Evolutionary conservation across 208 protist species (phyloP), one percentile per base, ranked within the genome.

Genomic region (Wallacemonas sp.): DNA sequence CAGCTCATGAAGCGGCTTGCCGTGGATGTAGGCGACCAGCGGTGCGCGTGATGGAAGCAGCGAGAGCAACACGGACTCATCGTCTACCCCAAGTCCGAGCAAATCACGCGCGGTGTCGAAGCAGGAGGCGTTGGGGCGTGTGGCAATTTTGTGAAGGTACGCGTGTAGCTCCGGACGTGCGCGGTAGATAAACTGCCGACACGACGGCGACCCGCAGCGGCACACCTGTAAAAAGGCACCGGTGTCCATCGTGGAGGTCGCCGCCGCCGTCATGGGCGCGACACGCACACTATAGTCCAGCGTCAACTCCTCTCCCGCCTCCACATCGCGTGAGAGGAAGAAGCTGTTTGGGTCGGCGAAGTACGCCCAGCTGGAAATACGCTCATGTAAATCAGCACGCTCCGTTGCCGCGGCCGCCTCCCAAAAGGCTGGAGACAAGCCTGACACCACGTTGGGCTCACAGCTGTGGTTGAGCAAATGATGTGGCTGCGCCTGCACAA

Each of bases 381-480:
- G 77, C 53, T 77, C 73, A 0, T 45, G 12, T 36, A 83, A 39
- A 2, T 49, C 19, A 22, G 47, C 54, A 2, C 24, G 59, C 9
- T 15, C 63, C 14, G 66, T 72, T 0, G 66, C 62, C 14, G 21
- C 28, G 1, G 80, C 82, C 12, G 80, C 73, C 0, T 51, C 63
- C 86, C 83, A 93, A 45, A 87, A 88, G 26, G 65, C 49, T n/a
- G 31, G 74, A 12, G 86, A 93, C 27, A 93, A 76, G 12, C 86
- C 83, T 30, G 75, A 72, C 38, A 81, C 86, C 1, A 87, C 70
- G 56, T 93, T 93, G 1, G 82, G 55, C 22, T 68, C 63, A 62
- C 86, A 93, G 76, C 81, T 88, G 62, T 93, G 86, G 70, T 93
- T 93, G 62, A 92, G 68, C 0, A 92, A 30, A 62, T 92, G 86